A percentile compares a stretch with the other conserved stretches of the same genome.
Conservation (phyloP, 331 rosid species). For the Malus hybrid region DNA sequence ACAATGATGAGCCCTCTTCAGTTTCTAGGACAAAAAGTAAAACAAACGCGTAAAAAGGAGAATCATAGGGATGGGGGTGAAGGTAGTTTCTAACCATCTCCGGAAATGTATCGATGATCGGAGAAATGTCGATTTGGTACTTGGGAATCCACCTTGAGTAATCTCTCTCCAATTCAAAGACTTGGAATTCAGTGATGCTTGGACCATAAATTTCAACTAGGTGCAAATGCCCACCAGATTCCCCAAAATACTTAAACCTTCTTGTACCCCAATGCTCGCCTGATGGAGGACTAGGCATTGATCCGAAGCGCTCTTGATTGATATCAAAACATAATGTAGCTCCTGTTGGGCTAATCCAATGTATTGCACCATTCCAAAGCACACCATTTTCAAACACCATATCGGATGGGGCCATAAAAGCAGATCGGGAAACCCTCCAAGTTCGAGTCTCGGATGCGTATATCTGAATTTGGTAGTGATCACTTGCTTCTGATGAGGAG, state of each 20-base stretch:
- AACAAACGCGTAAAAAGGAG: not conserved
- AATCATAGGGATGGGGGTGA: not conserved
- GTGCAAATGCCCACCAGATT: constrained; percentile 26
- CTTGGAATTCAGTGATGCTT: constrained; percentile 10
- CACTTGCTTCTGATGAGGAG: not conserved
- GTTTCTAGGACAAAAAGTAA: constrained; percentile 12
- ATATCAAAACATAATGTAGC: constrained; percentile 7
- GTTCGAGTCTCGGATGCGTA: constrained; percentile 18
- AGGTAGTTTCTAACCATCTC: not conserved
- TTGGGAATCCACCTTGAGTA: constrained; percentile 24
- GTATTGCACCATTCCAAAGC: constrained; percentile 26
- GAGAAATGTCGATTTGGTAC: constrained; percentile 13
- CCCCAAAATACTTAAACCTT: constrained; percentile 8
- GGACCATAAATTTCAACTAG: constrained; percentile 14
- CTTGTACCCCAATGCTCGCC: not conserved
- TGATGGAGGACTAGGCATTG: constrained; percentile 13
- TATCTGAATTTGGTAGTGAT: constrained; percentile 12
- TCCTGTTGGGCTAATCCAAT: constrained; percentile 20
- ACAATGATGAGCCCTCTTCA: constrained; percentile 15
- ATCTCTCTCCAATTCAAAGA: constrained; percentile 18
- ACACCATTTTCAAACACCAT: constrained; percentile 14
- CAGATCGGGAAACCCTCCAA: constrained; percentile 16
- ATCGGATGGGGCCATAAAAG: not conserved
- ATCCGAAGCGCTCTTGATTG: constrained; percentile 3
- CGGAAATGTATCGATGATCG: not conserved